phyloP scores from a whole-genome alignment of 2,329 filamentous ascomycete genomes.

The Hysterium pulicare region DNA sequence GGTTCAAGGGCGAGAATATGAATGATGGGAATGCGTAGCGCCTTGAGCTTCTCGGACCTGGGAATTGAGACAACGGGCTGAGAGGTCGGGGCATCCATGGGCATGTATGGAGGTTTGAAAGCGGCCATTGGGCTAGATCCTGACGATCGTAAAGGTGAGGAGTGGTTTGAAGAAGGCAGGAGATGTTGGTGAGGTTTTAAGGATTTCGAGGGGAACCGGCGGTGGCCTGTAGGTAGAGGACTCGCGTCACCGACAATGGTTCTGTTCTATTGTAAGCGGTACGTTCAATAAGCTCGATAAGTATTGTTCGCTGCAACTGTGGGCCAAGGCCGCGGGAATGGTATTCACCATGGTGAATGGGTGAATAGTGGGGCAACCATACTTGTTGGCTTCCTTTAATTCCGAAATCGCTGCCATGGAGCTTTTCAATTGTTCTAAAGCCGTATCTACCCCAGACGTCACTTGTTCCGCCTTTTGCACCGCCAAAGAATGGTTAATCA shows the following conservation, averaged over 20 bases:
- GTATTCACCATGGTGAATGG: too few relatives aligned
- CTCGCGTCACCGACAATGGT: constrained; percentile 35
- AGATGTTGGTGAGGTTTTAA: constrained; percentile 32
- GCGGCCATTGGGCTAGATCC: constrained; percentile 35
- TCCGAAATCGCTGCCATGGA: constrained; percentile 58
- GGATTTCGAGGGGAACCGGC: constrained; percentile 34
- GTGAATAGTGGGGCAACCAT: constrained; percentile 20
- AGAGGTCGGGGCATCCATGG: constrained; percentile 41
- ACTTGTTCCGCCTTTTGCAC: constrained; percentile 54
- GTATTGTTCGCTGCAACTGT: too few relatives aligned
- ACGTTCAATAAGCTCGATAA: constrained; percentile 10
- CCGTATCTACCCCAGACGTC: constrained; percentile 56
- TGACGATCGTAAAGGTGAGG: constrained; percentile 39
- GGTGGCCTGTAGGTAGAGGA: constrained; percentile 30
- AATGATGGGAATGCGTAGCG: constrained; percentile 45
- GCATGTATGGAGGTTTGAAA: constrained; percentile 14
- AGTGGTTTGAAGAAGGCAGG: constrained; percentile 32
- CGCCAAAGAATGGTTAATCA: constrained; percentile 55
- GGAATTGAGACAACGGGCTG: constrained; percentile 30
- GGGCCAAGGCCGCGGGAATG: too few relatives aligned
- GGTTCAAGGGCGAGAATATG: constrained; percentile 52
- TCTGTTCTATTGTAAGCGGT: constrained; percentile 31
- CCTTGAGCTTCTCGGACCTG: constrained; percentile 32
- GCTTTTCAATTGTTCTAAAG: constrained; percentile 57
- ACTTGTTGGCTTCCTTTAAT: constrained; percentile 59